A percentile compares a stretch with the other conserved stretches of the same genome.
Evolutionary conservation across 306 rosid genomes (phyloP).

Genomic region (Gleditsia sinensis): DNA sequence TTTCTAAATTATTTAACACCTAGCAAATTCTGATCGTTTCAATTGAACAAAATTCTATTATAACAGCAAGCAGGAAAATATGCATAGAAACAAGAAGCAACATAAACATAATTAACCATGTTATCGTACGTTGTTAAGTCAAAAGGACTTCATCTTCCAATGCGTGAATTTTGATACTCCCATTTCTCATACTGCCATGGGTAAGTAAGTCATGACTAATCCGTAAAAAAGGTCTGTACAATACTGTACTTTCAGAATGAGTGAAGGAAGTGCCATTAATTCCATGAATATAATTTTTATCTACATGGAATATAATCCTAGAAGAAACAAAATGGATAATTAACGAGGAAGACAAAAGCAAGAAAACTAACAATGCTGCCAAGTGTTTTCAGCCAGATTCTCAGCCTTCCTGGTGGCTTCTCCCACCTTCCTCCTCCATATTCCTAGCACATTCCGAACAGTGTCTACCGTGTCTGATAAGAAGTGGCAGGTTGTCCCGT

Average conservation of each 20-base stretch:
- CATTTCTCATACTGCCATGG: not conserved
- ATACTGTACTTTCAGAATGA: too few relatives aligned
- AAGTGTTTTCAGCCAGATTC: conserved; percentile 87
- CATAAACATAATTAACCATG: not conserved
- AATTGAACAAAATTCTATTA: not conserved
- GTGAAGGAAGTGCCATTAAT: not conserved
- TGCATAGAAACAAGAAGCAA: not conserved
- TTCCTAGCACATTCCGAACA: conserved; percentile 71
- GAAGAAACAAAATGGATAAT: not conserved
- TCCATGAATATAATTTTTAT: not conserved
- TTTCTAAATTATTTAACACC: too few relatives aligned
- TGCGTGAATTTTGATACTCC: not conserved
- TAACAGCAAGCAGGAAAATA: not conserved
- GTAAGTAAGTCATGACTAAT: too few relatives aligned
- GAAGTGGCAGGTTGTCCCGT: not conserved
- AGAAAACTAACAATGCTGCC: conserved; percentile 76
- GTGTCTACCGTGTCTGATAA: conserved; percentile 69
- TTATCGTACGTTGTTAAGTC: not conserved
- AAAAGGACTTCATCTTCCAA: not conserved
- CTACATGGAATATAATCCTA: not conserved
- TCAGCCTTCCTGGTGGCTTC: conserved; percentile 83
- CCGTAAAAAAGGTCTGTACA: too few relatives aligned
- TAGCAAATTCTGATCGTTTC: not conserved
- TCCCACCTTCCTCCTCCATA: conserved; percentile 74
- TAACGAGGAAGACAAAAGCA: not conserved